phyloP scores from a whole-genome alignment of 306 rosid genomes.

The Cajanus cajan region DNA sequence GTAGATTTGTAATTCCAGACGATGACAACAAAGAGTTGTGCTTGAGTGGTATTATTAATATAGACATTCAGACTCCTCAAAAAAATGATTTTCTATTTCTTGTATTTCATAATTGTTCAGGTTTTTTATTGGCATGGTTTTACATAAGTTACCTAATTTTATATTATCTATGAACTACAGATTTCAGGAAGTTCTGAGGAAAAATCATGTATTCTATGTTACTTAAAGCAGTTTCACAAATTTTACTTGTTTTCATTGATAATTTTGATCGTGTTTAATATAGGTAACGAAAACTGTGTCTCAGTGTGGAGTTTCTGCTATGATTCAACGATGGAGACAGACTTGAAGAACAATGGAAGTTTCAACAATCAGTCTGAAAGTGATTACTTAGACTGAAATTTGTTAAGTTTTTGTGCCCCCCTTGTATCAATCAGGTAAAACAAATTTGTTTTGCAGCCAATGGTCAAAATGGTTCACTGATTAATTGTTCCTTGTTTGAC shows the following conservation, averaged over 20 bases:
- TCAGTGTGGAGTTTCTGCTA: conserved; percentile 80
- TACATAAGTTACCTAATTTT: background rate
- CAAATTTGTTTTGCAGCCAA: background rate
- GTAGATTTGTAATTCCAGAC: conserved; percentile 76
- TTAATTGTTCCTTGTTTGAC: background rate
- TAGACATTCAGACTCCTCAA: background rate
- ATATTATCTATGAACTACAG: background rate
- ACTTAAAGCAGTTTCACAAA: background rate
- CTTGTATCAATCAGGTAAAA: conserved; percentile 16
- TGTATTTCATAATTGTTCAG: background rate
- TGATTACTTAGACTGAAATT: conserved; percentile 32
- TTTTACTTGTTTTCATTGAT: background rate
- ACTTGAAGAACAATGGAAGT: conserved; percentile 23
- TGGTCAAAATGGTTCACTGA: conserved; percentile 18
- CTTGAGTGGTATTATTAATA: conserved; percentile 66
- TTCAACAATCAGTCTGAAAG: conserved; percentile 34
- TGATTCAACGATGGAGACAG: conserved; percentile 48
- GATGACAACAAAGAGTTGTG: conserved; percentile 50
- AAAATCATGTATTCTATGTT: background rate
- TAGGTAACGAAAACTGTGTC: conserved; percentile 79
- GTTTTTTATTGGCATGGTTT: conserved; percentile 15
- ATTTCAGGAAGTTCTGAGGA: conserved; percentile 7
- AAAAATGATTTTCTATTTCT: background rate
- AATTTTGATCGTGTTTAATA: conserved; percentile 23
- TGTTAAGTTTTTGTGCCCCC: conserved; percentile 1